Base-by-base conservation (phyloP, 352 stramenopile genomes). In the Globisporangium megalacanthum region DNA sequence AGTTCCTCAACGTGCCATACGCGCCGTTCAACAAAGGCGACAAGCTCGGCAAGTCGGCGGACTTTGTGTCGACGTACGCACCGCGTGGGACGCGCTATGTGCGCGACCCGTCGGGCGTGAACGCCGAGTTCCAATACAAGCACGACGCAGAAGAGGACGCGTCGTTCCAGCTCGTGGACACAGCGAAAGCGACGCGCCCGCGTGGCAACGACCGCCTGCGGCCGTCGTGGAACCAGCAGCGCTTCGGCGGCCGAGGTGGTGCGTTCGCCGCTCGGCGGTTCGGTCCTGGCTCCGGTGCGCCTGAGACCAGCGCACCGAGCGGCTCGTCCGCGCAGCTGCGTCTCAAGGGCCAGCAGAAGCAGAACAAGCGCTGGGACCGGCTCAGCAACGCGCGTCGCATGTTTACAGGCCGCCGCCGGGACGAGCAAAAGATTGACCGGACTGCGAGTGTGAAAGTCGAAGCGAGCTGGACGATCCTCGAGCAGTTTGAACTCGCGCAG, bases 401-500 rank as follows among this genome's bases (percentile, higher is more conserved):
- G 63, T 80, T 88, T 64, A 72, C 65, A 36, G 77, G 73, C 65
- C 75, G 79, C 25, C 69, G 86, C 15, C 69, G 75, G 19, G 76
- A 95, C 55, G 83, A 92, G 54, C 63, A 79, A 44, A 92, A 83
- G 67, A 66, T 79, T 20, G 89, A 97, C 59, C 86, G 94, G 31
- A 76, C 82, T 52, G 81, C 91, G 20, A 95, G 82, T 39, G 93
- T 98, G 31, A 90, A 91, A 56, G 91, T 98, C 19, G 79, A 96
- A 54, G 65, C 75, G 46, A 93, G 89, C 60, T 99, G 96, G 96
- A 77, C 78, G 49, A 80, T 98, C 48, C 70, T 99, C 52, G 94
- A 99, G 67, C 89, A 99, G 77, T 94, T 99, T 60, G 96, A 99
- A 72, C 79, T 99, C 37, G 72, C 79, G 44, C 94, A 98, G 61